Percentiles rank a stretch among this genome's conserved stretches.
Conservation (phyloP, 192 early-diverging fungal species). For the Gamsiella multidivaricata region DNA sequence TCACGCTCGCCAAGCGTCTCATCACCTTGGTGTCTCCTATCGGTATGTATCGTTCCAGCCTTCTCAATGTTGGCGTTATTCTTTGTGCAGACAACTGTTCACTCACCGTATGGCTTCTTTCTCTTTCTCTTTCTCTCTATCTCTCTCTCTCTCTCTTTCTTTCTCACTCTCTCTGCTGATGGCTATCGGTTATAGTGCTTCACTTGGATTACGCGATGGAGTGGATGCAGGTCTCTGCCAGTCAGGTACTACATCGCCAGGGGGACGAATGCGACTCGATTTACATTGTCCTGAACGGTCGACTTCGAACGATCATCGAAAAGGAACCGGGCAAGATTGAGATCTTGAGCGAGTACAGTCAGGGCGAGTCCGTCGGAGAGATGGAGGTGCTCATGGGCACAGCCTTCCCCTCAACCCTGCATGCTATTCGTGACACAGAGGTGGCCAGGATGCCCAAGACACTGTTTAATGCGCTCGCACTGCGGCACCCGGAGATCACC, state of each 20-base stretch:
- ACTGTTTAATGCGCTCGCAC: constrained; percentile 91
- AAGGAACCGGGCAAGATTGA: constrained; percentile 73
- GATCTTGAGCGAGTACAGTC: constrained; percentile 92
- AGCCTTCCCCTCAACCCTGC: constrained; percentile 84
- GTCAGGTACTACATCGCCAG: constrained; percentile 91
- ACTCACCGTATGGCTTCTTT: no score
- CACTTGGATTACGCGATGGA: constrained; percentile 89
- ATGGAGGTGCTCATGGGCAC: constrained; percentile 85
- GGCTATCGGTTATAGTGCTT: no score
- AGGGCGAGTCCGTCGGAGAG: constrained; percentile 96
- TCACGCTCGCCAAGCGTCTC: constrained; percentile 90
- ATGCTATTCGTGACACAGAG: constrained; percentile 98
- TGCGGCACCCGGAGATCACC: constrained; percentile 90
- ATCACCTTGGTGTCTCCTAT: constrained; percentile 84
- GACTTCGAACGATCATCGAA: constrained; percentile 88
- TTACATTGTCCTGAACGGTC: constrained; percentile 93
- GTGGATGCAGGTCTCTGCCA: constrained; percentile 94
- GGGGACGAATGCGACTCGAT: constrained; percentile 90
- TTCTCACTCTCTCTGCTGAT: neutral
- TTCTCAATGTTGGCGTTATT: neutral
- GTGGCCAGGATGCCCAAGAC: constrained; percentile 95
- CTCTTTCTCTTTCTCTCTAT: neutral
- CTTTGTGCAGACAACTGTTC: neutral
- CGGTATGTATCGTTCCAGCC: constrained; percentile 58
- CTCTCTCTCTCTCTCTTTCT: no score